Evolutionary conservation across 805 yeast genomes (phyloP).

Genomic region (Kluyveromyces wickerhamii): DNA sequence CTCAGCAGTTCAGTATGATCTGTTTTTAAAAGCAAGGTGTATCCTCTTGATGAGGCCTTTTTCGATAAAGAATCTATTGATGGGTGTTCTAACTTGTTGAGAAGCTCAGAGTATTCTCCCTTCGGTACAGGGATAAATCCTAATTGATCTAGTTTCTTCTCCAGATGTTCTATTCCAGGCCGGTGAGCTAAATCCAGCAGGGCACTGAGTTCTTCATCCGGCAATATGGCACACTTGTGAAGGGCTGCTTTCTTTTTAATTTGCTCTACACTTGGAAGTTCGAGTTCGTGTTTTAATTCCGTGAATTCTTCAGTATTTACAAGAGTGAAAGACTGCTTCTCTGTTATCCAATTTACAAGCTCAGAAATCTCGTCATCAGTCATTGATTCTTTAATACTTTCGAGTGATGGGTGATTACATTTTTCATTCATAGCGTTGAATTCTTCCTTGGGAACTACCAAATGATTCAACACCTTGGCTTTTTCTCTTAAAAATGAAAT

Average conservation of each 20-base stretch:
- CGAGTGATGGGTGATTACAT: slow-evolving; percentile 8
- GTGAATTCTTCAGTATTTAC: slow-evolving; percentile 7
- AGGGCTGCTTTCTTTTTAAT: slow-evolving; percentile 10
- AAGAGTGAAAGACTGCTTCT: background rate
- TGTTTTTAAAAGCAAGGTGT: slow-evolving; percentile 13
- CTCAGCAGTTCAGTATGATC: slow-evolving; percentile 13
- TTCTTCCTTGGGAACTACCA: slow-evolving; percentile 10
- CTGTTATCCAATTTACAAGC: background rate
- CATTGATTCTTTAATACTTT: background rate
- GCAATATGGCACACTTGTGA: slow-evolving; percentile 10
- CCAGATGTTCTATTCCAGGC: slow-evolving; percentile 15
- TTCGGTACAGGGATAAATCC: slow-evolving; percentile 15
- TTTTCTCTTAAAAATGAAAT: slow-evolving; percentile 9
- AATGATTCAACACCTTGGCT: slow-evolving; percentile 9
- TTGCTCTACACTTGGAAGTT: slow-evolving; percentile 14
- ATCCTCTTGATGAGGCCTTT: slow-evolving; percentile 21
- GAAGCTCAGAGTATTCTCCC: slow-evolving; percentile 8
- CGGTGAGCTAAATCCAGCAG: slow-evolving; percentile 6
- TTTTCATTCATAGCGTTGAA: slow-evolving; percentile 9
- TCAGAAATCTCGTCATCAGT: background rate
- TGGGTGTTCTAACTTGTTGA: slow-evolving; percentile 9
- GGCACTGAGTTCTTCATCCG: slow-evolving; percentile 10
- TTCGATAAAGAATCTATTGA: slow-evolving; percentile 20
- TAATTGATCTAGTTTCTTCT: slow-evolving; percentile 7
- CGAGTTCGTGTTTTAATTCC: slow-evolving; percentile 2